Evolutionary conservation across 2,329 filamentous ascomycete genomes (phyloP).

Genomic region (Uncinocarpus reesii): DNA sequence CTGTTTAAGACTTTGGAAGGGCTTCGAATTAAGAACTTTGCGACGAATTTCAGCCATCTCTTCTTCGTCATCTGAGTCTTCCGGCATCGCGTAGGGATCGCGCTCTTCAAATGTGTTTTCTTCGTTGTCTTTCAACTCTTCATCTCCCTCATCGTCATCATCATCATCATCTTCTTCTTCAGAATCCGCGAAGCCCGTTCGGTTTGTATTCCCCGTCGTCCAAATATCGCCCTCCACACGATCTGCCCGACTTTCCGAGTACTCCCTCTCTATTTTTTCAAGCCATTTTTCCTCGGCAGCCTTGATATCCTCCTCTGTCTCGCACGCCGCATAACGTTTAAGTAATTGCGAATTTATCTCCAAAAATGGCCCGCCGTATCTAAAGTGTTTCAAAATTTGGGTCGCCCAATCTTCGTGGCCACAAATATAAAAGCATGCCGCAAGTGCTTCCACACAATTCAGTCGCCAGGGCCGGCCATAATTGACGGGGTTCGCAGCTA

Average conservation of each 20-base stretch:
- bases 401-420: constrained; percentile 85
- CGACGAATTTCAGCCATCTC: constrained; percentile 88
- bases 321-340: constrained; percentile 73
- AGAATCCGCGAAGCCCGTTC: constrained; percentile 44
- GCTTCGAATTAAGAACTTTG: constrained; percentile 82
- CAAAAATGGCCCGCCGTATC: constrained; percentile 78
- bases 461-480: constrained; percentile 91
- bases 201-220: constrained; percentile 83
- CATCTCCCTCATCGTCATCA: constrained; percentile 39
- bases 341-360: constrained; percentile 79
- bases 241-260: constrained; percentile 62
- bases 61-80: constrained; percentile 70
- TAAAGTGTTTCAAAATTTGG: constrained; percentile 70
- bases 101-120: constrained; percentile 40
- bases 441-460: constrained; percentile 92
- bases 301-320: constrained; percentile 72
- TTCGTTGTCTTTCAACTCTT: constrained; percentile 38
- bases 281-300: constrained; percentile 80
- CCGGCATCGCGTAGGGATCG: constrained; percentile 67
- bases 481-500: constrained; percentile 93
- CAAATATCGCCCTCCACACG: constrained; percentile 59
- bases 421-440: constrained; percentile 86
- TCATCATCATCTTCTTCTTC: constrained; percentile 34
- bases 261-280: constrained; percentile 79
- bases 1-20: constrained; percentile 49